Evolutionary conservation across 441 rosid genomes (phyloP).

Genomic region (Populus hybrid): DNA sequence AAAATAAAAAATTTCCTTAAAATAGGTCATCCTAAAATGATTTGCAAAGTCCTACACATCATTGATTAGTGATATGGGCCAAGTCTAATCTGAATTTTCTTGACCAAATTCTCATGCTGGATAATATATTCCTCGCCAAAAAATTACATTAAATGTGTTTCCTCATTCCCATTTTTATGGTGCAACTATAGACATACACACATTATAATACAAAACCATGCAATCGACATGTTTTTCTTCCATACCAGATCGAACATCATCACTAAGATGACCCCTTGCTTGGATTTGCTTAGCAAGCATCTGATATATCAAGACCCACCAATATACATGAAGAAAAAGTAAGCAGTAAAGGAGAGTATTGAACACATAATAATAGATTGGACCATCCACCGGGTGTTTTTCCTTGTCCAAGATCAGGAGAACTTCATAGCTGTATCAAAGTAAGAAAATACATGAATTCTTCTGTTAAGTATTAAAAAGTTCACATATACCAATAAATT

Average conservation of each 20-base stretch:
- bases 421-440: slow-evolving; percentile 72
- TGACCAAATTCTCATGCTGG: not conserved
- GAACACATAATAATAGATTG: slow-evolving; percentile 79
- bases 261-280: slow-evolving; percentile 82
- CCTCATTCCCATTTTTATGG: not conserved
- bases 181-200: not conserved
- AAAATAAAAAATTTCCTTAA: not conserved
- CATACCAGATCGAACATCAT: slow-evolving; percentile 97
- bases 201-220: not conserved
- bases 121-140: not conserved
- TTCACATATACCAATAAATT: not conserved
- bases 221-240: not conserved
- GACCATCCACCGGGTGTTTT: slow-evolving; percentile 68
- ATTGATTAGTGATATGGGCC: not conserved
- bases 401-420: slow-evolving; percentile 56
- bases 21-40: not conserved
- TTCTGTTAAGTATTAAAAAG: not conserved
- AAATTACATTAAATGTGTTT: not conserved
- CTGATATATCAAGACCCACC: slow-evolving; percentile 94
- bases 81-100: not conserved
- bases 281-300: slow-evolving; percentile 96
- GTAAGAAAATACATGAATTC: not conserved
- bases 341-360: slow-evolving; percentile 79
- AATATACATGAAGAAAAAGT: slow-evolving; percentile 89
- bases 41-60: not conserved